Percentiles rank a stretch among this genome's conserved stretches.
Conservation (phyloP, 306 rosid species). For the Oemleria cerasiformis region DNA sequence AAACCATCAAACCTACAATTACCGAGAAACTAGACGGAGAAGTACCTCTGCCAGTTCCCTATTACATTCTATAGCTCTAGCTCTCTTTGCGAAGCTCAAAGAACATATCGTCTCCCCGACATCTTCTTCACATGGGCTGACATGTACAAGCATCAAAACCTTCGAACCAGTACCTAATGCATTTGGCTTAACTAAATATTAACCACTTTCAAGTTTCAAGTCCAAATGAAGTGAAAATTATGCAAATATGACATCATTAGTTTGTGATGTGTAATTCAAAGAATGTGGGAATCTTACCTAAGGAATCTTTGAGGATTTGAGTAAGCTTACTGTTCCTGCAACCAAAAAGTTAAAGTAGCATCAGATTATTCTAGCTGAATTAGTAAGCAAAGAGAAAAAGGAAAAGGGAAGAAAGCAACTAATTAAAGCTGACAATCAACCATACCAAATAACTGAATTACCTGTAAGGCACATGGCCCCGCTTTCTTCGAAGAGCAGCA, state of each 20-base stretch:
- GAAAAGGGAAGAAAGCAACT: slow-evolving; percentile 9
- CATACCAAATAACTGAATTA: slow-evolving; percentile 31
- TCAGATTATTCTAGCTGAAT: slow-evolving; percentile 28
- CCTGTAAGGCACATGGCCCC: slow-evolving; percentile 93
- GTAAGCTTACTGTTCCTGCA: slow-evolving; percentile 99
- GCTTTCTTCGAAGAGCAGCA: slow-evolving; percentile 86
- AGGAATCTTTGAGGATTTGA: slow-evolving; percentile 87
- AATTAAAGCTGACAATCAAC: slow-evolving; percentile 21
- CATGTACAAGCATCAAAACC: slow-evolving; percentile 89
- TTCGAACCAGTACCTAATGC: slow-evolving; percentile 74
- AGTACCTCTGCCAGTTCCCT: slow-evolving; percentile 65
- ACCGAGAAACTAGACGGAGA: slow-evolving; percentile 21
- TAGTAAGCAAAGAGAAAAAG: slow-evolving; percentile 28
- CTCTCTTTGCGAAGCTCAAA: slow-evolving; percentile 82
- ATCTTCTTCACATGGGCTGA: slow-evolving; percentile 83
- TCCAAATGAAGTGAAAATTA: not conserved
- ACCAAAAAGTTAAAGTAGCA: slow-evolving; percentile 26
- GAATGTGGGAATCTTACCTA: slow-evolving; percentile 49
- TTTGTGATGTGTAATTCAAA: slow-evolving; percentile 10
- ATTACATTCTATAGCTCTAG: slow-evolving; percentile 63
- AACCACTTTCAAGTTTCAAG: slow-evolving; percentile 3
- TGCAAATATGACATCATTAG: too few relatives aligned
- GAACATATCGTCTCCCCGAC: slow-evolving; percentile 82
- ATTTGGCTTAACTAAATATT: slow-evolving; percentile 18
- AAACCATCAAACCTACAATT: slow-evolving; percentile 12